A percentile compares a stretch with the other conserved stretches of the same genome.
These are phyloP conservation scores for Camelina sativa DNA, from an alignment of 345 rosid genomes.

Conservation along the genomic window DNA sequence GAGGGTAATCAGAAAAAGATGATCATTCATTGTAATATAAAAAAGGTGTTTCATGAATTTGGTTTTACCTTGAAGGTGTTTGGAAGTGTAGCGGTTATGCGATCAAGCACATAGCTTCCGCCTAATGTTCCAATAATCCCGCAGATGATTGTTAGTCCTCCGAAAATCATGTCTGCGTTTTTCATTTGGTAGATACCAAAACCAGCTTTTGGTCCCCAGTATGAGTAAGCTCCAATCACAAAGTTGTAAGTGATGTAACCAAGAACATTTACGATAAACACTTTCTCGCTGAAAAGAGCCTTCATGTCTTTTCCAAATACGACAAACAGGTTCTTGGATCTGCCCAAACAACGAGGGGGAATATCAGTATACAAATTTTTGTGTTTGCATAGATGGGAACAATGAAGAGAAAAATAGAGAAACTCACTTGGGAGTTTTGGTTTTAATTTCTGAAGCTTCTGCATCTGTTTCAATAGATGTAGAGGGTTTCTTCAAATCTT, in stretches of 20 bases:
- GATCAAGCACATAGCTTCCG: conserved; percentile 81
- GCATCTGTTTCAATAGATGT: conserved; percentile 47
- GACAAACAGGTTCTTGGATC: conserved; percentile 52
- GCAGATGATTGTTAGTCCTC: conserved; percentile 86
- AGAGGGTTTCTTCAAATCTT: conserved; percentile 56
- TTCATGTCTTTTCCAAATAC: conserved; percentile 70
- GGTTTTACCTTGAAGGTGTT: conserved; percentile 88
- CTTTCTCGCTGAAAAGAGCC: conserved; percentile 71
- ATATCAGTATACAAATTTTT: background rate
- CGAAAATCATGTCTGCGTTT: conserved; percentile 86
- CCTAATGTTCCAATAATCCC: conserved; percentile 89
- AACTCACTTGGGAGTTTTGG: conserved; percentile 28
- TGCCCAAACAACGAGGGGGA: conserved; percentile 17
- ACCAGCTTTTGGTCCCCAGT: conserved; percentile 99
- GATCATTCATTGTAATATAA: background rate
- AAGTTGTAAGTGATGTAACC: conserved; percentile 93
- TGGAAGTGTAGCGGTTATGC: conserved; percentile 65
- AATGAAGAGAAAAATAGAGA: conserved; percentile 1
- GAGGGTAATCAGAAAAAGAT: conserved; percentile 1
- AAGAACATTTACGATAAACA: conserved; percentile 79
- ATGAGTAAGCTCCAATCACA: conserved; percentile 95
- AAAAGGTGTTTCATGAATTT: background rate
- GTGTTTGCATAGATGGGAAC: conserved; percentile 1
- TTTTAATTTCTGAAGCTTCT: conserved; percentile 18
- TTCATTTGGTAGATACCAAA: conserved; percentile 85